Evolutionary conservation across 2,329 filamentous ascomycete species (phyloP), one percentile per base, ranked within the genome.

Genomic region (Claviceps sp.): DNA sequence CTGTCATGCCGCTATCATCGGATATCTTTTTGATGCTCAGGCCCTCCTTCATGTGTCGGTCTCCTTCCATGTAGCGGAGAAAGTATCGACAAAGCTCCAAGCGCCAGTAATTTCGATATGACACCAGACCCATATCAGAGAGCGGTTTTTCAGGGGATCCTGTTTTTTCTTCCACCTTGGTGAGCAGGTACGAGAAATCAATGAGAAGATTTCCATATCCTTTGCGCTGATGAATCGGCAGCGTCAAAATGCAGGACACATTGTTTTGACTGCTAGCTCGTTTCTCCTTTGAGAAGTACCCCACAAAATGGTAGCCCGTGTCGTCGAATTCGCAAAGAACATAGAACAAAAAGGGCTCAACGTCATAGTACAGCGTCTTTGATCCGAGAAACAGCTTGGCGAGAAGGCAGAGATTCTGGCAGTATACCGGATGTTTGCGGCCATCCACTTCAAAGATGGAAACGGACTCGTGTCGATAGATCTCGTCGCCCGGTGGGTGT

Each of bases 201-300:
- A 98, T 98, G 47, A 98, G 78, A 22, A 97, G 82, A 62, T 96
- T 91, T 5, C 94, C 93, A 60, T 97, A 98, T 53, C 93, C 93
- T 67, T 96, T 95, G 52, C 94, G 84, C 70, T 96, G 91, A 64
- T 97, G 93, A 51, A 97, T 96, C 0, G 93, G 93, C 41, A 98
- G 73, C 4, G 95, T 95, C 47, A 98, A 73, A 59, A 98, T 98
- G 68, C 93, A 98, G 8, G 89, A 96, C 47, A 98, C 93, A 58
- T 98, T 98, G 68, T 98, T 97, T 60, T 90, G 85, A 55, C 89
- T 95, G 67, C 88, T 91, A 2, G 89, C 85, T 44, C 94, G 79
- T 70, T 98, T 98, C 70, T 98, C 93, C 66, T 98, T 98, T 49
- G 93, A 97, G 62, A 98, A 98, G 65, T 98, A 98, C n/a, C 93